These are phyloP conservation scores for Penium margaritaceum DNA, from an alignment of 139 green algal species.

Conservation along the genomic window DNA sequence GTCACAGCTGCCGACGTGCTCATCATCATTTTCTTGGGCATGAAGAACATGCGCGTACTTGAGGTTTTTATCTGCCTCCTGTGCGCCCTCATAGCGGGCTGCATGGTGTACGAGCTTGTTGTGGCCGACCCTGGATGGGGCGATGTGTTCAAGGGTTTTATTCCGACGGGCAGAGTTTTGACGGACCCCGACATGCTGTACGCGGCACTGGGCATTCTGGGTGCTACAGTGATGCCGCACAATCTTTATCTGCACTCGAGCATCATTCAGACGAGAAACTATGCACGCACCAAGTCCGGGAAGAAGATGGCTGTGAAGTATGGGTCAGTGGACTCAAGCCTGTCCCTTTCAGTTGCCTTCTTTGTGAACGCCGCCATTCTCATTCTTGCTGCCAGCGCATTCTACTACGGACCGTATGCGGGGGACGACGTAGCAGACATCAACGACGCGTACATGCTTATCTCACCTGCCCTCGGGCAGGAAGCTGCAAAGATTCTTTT, in stretches of 20 bases:
- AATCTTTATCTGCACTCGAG: slow-evolving; percentile 82
- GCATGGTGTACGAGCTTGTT: slow-evolving; percentile 33
- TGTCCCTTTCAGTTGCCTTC: slow-evolving; percentile 57
- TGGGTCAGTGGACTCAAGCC: slow-evolving; percentile 53
- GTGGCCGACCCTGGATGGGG: slow-evolving; percentile 20
- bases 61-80: slow-evolving; percentile 34
- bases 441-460: slow-evolving; percentile 52
- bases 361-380: slow-evolving; percentile 65
- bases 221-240: slow-evolving; percentile 46
- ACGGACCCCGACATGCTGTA: slow-evolving; percentile 35
- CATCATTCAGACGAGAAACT: slow-evolving; percentile 52
- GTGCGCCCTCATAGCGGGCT: slow-evolving; percentile 18
- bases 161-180: slow-evolving; percentile 6
- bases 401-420: slow-evolving; percentile 43
- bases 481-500: slow-evolving; percentile 46
- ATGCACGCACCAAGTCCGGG: slow-evolving; percentile 44
- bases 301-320: slow-evolving; percentile 51
- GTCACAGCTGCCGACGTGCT: slow-evolving; percentile 48
- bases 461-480: slow-evolving; percentile 49
- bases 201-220: slow-evolving; percentile 31
- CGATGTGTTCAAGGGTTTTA: slow-evolving; percentile 9
- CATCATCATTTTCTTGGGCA: slow-evolving; percentile 31
- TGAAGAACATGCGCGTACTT: slow-evolving; percentile 22
- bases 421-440: slow-evolving; percentile 32
- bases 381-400: slow-evolving; percentile 56